These are phyloP conservation scores for Quercus ilex DNA, from an alignment of 306 rosid genomes.

Conservation along the genomic window DNA sequence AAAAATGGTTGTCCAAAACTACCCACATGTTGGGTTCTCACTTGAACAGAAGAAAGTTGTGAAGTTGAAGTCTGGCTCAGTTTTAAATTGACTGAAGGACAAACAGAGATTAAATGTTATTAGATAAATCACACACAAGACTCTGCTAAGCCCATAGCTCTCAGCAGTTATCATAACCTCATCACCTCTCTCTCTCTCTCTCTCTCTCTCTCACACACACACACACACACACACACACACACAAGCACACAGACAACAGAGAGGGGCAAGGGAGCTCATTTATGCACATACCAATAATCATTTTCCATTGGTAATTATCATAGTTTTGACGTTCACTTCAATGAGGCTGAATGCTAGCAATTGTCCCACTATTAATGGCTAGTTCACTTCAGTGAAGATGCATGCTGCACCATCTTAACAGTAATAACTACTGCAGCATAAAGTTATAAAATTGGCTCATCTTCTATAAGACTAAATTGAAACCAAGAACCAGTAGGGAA, in stretches of 20 bases:
- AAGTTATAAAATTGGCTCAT: neutral
- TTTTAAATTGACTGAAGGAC: neutral
- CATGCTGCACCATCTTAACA: neutral
- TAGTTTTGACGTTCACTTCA: neutral
- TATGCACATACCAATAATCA: neutral
- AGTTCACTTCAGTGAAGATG: neutral
- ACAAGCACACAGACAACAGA: too few relatives aligned
- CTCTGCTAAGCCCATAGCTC: neutral
- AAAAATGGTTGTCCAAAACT: neutral
- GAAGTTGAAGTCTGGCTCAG: neutral
- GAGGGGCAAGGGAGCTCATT: too few relatives aligned
- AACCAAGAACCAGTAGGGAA: neutral
- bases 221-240: too few relatives aligned
- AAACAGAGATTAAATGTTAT: neutral
- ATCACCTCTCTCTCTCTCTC: neutral
- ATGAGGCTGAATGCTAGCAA: neutral
- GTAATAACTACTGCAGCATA: neutral
- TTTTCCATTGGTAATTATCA: neutral
- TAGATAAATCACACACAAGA: neutral
- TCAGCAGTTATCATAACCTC: neutral
- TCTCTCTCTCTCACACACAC: neutral
- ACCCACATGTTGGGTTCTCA: neutral
- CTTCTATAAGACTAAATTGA: neutral
- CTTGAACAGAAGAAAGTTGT: neutral
- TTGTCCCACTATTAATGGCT: neutral